Conservation (phyloP, 129 eudicot species). For the Apium graveolens region DNA sequence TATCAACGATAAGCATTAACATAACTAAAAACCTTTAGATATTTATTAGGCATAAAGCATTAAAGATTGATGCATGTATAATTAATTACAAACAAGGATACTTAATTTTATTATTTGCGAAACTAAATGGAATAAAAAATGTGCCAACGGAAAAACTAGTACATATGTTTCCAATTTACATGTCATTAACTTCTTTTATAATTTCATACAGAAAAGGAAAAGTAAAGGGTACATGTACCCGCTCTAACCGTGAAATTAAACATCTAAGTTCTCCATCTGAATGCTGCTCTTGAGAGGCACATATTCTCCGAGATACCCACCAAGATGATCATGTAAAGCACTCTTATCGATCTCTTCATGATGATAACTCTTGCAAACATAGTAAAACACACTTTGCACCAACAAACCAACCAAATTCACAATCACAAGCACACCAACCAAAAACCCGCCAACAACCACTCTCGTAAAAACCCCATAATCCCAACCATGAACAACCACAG, state of each 20-base stretch:
- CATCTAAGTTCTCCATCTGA: slow-evolving; percentile 87
- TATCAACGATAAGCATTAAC: background rate
- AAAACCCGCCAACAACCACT: slow-evolving; percentile 75
- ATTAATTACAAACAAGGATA: slow-evolving; percentile 9
- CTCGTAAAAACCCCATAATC: slow-evolving; percentile 50
- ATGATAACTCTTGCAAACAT: slow-evolving; percentile 88
- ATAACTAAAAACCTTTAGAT: background rate
- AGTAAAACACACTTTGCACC: slow-evolving; percentile 90
- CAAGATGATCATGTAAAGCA: slow-evolving; percentile 78
- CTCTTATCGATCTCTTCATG: slow-evolving; percentile 74
- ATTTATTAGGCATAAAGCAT: background rate
- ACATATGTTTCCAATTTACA: slow-evolving; percentile 21
- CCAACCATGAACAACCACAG: slow-evolving; percentile 74
- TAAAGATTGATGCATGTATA: background rate
- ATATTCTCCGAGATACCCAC: slow-evolving; percentile 87
- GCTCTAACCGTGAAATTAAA: slow-evolving; percentile 20
- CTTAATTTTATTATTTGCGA: slow-evolving; percentile 3
- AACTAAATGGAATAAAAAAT: background rate
- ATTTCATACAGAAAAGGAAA: slow-evolving; percentile 7
- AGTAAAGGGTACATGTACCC: background rate
- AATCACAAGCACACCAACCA: slow-evolving; percentile 79
- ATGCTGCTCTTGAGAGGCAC: slow-evolving; percentile 94
- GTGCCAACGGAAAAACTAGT: slow-evolving; percentile 4
- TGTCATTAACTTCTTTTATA: background rate
- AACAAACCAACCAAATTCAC: slow-evolving; percentile 74